Evolutionary conservation across 305 asterid genomes (phyloP).

Genomic region (Fraxinus nigra): DNA sequence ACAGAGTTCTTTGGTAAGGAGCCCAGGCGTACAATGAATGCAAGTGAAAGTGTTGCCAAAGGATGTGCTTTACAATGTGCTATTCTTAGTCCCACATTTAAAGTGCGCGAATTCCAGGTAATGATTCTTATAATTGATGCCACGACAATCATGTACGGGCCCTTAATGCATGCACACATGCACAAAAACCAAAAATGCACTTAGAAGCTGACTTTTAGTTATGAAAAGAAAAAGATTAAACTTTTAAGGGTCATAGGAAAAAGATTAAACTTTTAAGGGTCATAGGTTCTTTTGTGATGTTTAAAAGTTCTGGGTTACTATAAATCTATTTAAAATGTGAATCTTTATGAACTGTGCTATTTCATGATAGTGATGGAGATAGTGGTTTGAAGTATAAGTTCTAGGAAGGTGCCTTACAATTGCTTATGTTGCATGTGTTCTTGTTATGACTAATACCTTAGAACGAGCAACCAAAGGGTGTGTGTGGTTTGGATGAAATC

Average conservation of each 20-base stretch:
- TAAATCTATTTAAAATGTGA: background rate
- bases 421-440: background rate
- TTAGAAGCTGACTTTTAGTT: background rate
- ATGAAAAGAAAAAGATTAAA: background rate
- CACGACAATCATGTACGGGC: background rate
- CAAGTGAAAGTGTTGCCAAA: slow-evolving; percentile 86
- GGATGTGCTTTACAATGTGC: slow-evolving; percentile 88
- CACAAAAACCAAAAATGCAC: background rate
- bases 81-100: slow-evolving; percentile 87
- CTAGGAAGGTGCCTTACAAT: background rate
- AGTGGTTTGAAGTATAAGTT: background rate
- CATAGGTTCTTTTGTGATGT: background rate
- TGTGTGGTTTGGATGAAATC: background rate
- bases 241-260: background rate
- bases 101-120: slow-evolving; percentile 95
- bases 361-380: background rate
- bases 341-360: background rate
- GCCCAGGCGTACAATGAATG: slow-evolving; percentile 93
- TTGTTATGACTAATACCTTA: background rate
- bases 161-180: background rate
- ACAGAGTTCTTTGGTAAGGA: slow-evolving; percentile 78
- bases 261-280: background rate
- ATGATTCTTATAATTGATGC: slow-evolving; percentile 1
- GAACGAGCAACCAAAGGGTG: background rate
- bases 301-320: background rate